Evolutionary conservation across 768 basidiomycete species (phyloP).

Genomic region (Suillus paluster): DNA sequence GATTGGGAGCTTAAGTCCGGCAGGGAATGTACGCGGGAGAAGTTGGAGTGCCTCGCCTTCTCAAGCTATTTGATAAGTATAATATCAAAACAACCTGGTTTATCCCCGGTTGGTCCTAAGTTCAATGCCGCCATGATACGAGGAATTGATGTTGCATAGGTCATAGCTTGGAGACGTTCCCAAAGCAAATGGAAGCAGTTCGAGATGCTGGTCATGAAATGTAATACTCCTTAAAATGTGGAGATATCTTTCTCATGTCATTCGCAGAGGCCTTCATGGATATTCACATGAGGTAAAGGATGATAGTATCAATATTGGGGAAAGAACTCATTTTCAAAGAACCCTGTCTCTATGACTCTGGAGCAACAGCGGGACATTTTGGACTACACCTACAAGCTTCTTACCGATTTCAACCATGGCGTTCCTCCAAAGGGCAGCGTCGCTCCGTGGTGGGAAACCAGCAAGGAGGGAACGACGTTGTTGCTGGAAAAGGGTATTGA

Average conservation of each 20-base stretch:
- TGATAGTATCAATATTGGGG: not conserved
- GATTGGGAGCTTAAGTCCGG: not conserved
- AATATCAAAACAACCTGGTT: conserved; percentile 75
- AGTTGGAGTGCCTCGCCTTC: conserved; percentile 67
- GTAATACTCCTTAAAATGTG: conserved; percentile 31
- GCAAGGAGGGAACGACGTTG: conserved; percentile 65
- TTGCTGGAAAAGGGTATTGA: conserved; percentile 74
- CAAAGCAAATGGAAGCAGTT: conserved; percentile 67
- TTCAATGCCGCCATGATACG: not conserved
- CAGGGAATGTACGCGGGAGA: conserved; percentile 78
- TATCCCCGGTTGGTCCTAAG: conserved; percentile 56
- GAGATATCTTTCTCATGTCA: not conserved
- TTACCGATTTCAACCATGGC: conserved; percentile 68
- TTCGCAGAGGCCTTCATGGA: conserved; percentile 61
- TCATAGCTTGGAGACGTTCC: conserved; percentile 78
- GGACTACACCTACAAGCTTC: conserved; percentile 63
- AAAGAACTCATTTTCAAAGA: conserved; percentile 38
- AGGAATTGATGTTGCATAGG: conserved; percentile 38
- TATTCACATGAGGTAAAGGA: conserved; percentile 66
- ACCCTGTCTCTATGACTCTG: conserved; percentile 60
- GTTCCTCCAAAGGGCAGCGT: conserved; percentile 64
- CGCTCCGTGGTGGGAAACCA: conserved; percentile 83
- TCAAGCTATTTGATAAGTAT: conserved; percentile 76
- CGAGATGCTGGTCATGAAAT: conserved; percentile 78
- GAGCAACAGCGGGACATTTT: conserved; percentile 76